A percentile compares a stretch with the other conserved stretches of the same genome.
These are phyloP conservation scores for Lachnellula occidentalis DNA, from an alignment of 2,329 filamentous ascomycete genomes.

Conservation along the genomic window DNA sequence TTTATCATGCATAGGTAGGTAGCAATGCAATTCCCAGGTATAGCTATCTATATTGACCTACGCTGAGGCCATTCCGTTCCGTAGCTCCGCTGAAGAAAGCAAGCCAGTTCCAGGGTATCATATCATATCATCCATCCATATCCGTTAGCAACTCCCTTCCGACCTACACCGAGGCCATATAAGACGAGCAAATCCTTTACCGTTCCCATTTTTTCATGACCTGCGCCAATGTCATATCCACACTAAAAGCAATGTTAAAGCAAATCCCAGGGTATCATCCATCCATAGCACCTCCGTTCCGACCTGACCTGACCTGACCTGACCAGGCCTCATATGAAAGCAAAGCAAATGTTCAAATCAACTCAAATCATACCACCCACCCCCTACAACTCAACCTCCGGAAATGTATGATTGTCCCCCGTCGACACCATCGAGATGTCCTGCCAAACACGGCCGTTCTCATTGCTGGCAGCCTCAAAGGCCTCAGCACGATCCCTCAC, in stretches of 20 bases:
- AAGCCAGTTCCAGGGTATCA: too few relatives aligned
- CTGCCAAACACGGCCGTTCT: conserved; percentile 33
- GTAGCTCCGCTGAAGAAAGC: too few relatives aligned
- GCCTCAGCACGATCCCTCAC: conserved; percentile 24
- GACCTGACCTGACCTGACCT: background rate
- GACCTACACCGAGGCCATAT: background rate
- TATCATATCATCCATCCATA: too few relatives aligned
- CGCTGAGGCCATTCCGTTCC: too few relatives aligned
- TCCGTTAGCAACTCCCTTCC: too few relatives aligned
- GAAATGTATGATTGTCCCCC: conserved; percentile 36
- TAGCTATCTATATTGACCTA: too few relatives aligned
- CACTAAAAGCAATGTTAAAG: background rate
- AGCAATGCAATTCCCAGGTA: too few relatives aligned
- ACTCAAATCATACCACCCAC: background rate
- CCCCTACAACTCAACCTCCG: conserved; percentile 37
- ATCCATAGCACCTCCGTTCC: background rate
- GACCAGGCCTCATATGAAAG: background rate
- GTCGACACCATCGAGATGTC: conserved; percentile 38
- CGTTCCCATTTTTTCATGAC: background rate
- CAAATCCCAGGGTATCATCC: conserved; percentile 11
- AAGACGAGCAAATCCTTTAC: background rate
- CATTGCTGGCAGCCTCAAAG: conserved; percentile 37
- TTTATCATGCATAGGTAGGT: too few relatives aligned
- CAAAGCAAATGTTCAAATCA: background rate
- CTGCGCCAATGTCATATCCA: background rate